A percentile compares a stretch with the other conserved stretches of the same genome.
Conservation (phyloP, 2,329 filamentous ascomycete species). For the Fusarium liriodendri region DNA sequence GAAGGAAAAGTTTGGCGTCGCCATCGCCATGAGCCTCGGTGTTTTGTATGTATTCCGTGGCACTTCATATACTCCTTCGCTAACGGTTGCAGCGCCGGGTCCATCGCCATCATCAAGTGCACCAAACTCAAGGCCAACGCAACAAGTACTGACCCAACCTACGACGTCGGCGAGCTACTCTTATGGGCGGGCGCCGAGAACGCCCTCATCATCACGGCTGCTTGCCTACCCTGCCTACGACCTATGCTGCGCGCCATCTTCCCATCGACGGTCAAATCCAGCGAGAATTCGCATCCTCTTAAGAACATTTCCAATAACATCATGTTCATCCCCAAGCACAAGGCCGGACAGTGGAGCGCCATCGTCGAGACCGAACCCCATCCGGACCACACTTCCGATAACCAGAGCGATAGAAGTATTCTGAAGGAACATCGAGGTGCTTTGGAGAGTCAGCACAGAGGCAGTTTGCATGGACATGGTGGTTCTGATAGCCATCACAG, state of each 20-base stretch:
- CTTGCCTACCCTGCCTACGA: slow-evolving; percentile 20
- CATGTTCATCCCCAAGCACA: slow-evolving; percentile 35
- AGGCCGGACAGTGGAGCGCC: slow-evolving; percentile 32
- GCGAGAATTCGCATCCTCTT: slow-evolving; percentile 23
- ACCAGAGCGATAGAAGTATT: slow-evolving; percentile 30
- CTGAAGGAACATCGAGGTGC: slow-evolving; percentile 13
- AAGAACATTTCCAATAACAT: slow-evolving; percentile 27
- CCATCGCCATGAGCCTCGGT: slow-evolving; percentile 29
- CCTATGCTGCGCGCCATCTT: slow-evolving; percentile 26
- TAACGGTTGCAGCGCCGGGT: slow-evolving; percentile 3
- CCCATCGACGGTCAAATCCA: slow-evolving; percentile 22
- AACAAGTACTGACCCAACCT: slow-evolving; percentile 25
- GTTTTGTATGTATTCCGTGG: slow-evolving; percentile 10
- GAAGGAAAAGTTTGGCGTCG: slow-evolving; percentile 32
- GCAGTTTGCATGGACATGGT: neutral
- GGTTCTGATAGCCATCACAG: neutral
- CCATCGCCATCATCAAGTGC: slow-evolving; percentile 31
- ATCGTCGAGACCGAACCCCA: slow-evolving; percentile 22
- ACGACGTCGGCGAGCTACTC: slow-evolving; percentile 30
- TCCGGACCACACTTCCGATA: slow-evolving; percentile 16
- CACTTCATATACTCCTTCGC: neutral
- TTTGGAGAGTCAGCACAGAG: neutral
- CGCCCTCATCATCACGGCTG: slow-evolving; percentile 29
- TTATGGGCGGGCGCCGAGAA: slow-evolving; percentile 27
- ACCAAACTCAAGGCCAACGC: slow-evolving; percentile 32